Evolutionary conservation across 2,329 filamentous ascomycete species (phyloP).

Genomic region (Xylaria sp.): DNA sequence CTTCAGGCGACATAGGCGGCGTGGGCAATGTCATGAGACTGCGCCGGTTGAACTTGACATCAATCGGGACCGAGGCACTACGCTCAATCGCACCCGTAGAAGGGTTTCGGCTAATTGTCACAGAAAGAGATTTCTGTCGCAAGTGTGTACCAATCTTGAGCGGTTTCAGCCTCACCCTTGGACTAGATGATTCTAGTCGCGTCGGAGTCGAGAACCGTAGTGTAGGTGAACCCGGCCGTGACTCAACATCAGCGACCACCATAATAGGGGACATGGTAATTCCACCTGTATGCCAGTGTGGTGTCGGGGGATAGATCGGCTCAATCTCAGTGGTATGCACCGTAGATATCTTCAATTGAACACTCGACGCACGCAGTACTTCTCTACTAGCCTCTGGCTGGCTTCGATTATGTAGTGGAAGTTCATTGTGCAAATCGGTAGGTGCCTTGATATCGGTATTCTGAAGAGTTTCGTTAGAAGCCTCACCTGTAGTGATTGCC

Average conservation of each 20-base stretch:
- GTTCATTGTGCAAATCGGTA: not conserved
- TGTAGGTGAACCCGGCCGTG: constrained; percentile 30
- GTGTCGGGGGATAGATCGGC: constrained; percentile 15
- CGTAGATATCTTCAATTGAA: constrained; percentile 33
- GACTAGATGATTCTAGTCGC: constrained; percentile 24
- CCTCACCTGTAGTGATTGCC: constrained; percentile 7
- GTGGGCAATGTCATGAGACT: constrained; percentile 40
- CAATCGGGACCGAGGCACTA: constrained; percentile 25
- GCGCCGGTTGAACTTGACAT: constrained; percentile 35
- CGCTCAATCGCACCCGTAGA: constrained; percentile 40
- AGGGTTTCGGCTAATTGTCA: constrained; percentile 43
- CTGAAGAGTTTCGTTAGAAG: constrained; percentile 7
- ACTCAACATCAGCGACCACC: constrained; percentile 40
- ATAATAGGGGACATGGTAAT: constrained; percentile 45
- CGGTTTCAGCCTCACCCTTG: constrained; percentile 36
- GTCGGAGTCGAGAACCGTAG: constrained; percentile 22
- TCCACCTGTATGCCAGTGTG: constrained; percentile 24
- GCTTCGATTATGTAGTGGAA: not conserved
- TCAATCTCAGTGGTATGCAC: constrained; percentile 36
- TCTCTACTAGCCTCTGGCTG: not conserved
- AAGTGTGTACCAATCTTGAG: constrained; percentile 38
- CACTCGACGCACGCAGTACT: not conserved
- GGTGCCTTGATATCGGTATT: not conserved
- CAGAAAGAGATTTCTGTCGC: constrained; percentile 39
- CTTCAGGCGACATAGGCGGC: constrained; percentile 36